Evolutionary conservation across 2,329 filamentous ascomycete genomes (phyloP), one percentile per base, ranked within the genome.

Genomic region (Arthroderma uncinatum): DNA sequence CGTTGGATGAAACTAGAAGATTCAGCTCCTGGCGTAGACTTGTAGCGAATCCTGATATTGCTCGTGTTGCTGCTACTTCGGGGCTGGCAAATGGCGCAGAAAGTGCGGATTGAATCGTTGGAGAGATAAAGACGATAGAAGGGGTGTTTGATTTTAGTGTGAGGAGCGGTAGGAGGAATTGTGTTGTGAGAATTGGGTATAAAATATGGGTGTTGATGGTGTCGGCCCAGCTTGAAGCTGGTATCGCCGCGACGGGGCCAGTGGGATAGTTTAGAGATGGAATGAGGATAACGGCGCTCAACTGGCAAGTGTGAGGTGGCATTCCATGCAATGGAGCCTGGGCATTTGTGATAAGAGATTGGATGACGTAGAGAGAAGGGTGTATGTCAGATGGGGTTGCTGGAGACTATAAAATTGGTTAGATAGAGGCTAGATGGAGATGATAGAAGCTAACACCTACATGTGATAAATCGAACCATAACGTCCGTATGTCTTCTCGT

Each of bases 131-230:
- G 34, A 76, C 61, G 57, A 77, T 71, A 14, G 72, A 71, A 66
- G 71, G 75, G 54, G 75, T 77, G 53, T 75, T 79, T 67, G 73
- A 77, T 55, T 85, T 79, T 55, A 82, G 78, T 9, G 64, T 86
- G 55, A 91, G 78, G 30, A 91, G 82, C 0, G 87, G 87, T n/a
- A 97, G 78, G 74, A 97, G 93, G 55, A 88, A 82, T 73, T 96
- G 91, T 39, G 91, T 85, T 4, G 87, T 90, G 55, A 95, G 81
- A 63, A 97, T 89, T 1, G 92, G 92, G 58, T 90, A 87, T 56
- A 97, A 80, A 10, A 98, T 81, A 66, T 95, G 91, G 14, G 89
- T 92, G 71, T 96, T 95, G 70, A 97, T 83, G 34, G 90, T 85
- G 67, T 96, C 89, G 62, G 89, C 88, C 76, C 95, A 93, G 65